phyloP scores from a whole-genome alignment of 139 green algal species.

The Trebouxia sp. region DNA sequence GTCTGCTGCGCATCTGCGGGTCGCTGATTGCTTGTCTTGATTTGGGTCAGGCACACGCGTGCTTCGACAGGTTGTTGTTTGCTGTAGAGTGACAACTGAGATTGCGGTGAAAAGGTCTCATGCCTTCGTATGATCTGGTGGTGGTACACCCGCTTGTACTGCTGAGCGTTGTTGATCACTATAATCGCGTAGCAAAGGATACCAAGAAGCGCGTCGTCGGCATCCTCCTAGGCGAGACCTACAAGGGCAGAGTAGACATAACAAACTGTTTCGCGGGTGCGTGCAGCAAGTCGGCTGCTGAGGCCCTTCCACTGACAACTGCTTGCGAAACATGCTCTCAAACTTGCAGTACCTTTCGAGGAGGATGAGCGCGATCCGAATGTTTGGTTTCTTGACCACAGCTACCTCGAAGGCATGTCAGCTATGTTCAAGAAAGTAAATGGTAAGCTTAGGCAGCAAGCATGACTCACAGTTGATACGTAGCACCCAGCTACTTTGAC shows the following conservation, averaged over 20 bases:
- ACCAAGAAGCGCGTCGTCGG: constrained; percentile 95
- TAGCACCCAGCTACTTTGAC: neutral
- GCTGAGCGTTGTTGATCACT: constrained; percentile 97
- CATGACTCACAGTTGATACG: neutral
- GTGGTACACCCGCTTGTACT: constrained; percentile 96
- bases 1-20: too few species aligned
- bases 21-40: too few species aligned
- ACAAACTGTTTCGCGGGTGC: constrained; percentile 96
- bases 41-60: too few species aligned
- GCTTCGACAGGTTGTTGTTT: too few species aligned
- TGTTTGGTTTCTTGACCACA: constrained; percentile 99
- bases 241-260: constrained; percentile 88
- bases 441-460: constrained; percentile 51
- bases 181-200: constrained; percentile 96
- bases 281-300: neutral
- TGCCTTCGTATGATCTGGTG: constrained; percentile 63
- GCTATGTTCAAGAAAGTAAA: constrained; percentile 99
- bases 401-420: constrained; percentile 97
- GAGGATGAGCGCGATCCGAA: constrained; percentile 94
- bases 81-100: too few species aligned
- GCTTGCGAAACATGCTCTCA: neutral
- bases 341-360: constrained; percentile 93
- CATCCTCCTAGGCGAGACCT: constrained; percentile 88
- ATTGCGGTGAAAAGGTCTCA: too few species aligned
- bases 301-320: neutral